Evolutionary conservation across 352 stramenopile species (phyloP), one percentile per base, ranked within the genome.

Genomic region (Globisporangium mamillatum): DNA sequence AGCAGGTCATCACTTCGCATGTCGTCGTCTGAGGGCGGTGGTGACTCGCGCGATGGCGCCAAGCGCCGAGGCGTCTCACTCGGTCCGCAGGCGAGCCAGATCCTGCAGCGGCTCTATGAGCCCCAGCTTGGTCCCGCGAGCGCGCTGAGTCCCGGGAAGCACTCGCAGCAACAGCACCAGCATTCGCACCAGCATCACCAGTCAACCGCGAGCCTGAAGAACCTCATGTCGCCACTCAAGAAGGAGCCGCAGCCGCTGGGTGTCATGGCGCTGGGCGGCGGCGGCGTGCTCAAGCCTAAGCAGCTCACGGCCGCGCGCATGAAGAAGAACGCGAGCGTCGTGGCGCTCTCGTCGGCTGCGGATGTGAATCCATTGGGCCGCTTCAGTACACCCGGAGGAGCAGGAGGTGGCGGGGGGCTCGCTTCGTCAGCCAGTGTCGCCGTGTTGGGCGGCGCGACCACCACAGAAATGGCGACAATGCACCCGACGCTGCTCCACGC

Each of bases 71-170:
- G 79, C 20, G 63, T 72, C 12, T 78, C 80, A 25, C 70, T 88
- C 44, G 83, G 80, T 1, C 80, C 81, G 9, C 80, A 89, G 63
- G 69, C 80, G 24, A 88, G 60, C 36, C 71, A 90, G 44, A 91
- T 91, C 64, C 70, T 89, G 38, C 83, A 91, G 69, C 78, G 83
- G 16, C 67, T 91, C 1, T 91, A 91, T 32, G 83, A 90, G 53
- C 83, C 83, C 4, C 80, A 88, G 32, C 70, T 90, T 29, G 83
- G 80, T 0, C 76, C 81, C 32, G 70, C 55, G 2, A 53, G 36
- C 6, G 60, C 38, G 8, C 14, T 65, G 41, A 70, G 34, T 29
- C 48, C 46, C 3, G 25, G 46, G 25, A 69, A 64, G 25, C 24
- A 52, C 18, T 52, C 44, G 18, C 44, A 52, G 44, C 41, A 44